Evolutionary conservation across 805 yeast species (phyloP).

Genomic region (Tetrapisispora nanseiensis): DNA sequence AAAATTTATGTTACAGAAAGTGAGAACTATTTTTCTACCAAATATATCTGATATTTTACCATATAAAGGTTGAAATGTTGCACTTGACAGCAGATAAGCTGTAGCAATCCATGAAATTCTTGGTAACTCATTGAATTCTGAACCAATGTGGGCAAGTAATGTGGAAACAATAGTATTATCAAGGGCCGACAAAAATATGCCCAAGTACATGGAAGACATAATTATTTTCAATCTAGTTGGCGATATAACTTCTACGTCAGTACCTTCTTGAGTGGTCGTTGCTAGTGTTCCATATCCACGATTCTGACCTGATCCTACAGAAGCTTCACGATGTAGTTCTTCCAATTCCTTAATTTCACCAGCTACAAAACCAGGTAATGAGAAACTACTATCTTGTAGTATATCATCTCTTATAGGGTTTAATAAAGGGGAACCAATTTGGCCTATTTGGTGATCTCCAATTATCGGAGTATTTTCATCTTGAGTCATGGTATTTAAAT

Average conservation of each 20-base stretch:
- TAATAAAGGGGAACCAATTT: not conserved
- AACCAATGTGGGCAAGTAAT: slow-evolving; percentile 52
- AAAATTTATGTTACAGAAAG: slow-evolving; percentile 47
- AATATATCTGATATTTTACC: slow-evolving; percentile 66
- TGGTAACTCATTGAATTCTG: slow-evolving; percentile 55
- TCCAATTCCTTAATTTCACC: slow-evolving; percentile 27
- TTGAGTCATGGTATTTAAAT: not conserved
- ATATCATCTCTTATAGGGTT: slow-evolving; percentile 9
- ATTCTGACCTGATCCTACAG: not conserved
- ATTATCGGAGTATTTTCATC: not conserved
- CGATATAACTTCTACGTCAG: slow-evolving; percentile 4
- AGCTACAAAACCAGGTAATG: slow-evolving; percentile 29
- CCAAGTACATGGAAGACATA: slow-evolving; percentile 34
- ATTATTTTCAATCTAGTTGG: slow-evolving; percentile 24
- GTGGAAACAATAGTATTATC: slow-evolving; percentile 65
- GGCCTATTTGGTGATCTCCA: not conserved
- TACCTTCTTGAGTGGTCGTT: not conserved
- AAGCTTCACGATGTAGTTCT: slow-evolving; percentile 4
- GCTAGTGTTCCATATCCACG: not conserved
- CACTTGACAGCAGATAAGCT: slow-evolving; percentile 54
- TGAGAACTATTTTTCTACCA: slow-evolving; percentile 47
- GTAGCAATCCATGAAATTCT: slow-evolving; percentile 68
- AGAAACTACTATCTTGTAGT: slow-evolving; percentile 26
- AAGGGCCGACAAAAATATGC: slow-evolving; percentile 46
- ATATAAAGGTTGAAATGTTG: slow-evolving; percentile 65